phyloP scores from a whole-genome alignment of 2,329 filamentous ascomycete species.

The Aphanoascus verrucosus region DNA sequence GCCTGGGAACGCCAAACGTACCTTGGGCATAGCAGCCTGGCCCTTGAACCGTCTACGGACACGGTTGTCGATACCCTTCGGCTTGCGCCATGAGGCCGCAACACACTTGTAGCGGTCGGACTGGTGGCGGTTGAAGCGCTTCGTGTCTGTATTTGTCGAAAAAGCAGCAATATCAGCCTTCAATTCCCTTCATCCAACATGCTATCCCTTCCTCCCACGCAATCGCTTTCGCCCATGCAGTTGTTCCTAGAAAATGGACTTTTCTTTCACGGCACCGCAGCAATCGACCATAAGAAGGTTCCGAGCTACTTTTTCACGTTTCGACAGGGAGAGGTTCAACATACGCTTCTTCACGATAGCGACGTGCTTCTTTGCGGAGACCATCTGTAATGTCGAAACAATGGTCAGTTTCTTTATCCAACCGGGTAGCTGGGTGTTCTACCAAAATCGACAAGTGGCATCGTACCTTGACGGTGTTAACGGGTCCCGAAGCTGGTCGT shows the following conservation, averaged over 20 bases:
- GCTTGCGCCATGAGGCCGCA: conserved; percentile 89
- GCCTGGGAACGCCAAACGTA: conserved; percentile 45
- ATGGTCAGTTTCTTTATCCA: conserved; percentile 5
- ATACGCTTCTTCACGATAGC: conserved; percentile 99
- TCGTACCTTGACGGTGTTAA: conserved; percentile 38
- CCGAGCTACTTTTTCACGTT: neutral
- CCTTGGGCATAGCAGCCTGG: conserved; percentile 93
- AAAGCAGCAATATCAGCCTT: conserved; percentile 24
- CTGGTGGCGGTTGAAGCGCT: conserved; percentile 96
- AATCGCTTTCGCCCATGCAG: neutral
- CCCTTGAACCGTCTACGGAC: conserved; percentile 97
- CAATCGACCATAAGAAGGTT: neutral
- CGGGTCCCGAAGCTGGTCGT: conserved; percentile 32
- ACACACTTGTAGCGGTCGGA: conserved; percentile 93
- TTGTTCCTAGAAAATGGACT: neutral
- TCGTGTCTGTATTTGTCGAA: conserved; percentile 55
- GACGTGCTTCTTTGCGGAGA: conserved; percentile 98
- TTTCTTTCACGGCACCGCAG: neutral
- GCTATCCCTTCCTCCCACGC: neutral
- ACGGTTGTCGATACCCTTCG: conserved; percentile 99
- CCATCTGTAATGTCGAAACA: conserved; percentile 58
- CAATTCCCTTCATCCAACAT: neutral
- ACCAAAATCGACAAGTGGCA: neutral
- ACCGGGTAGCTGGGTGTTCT: neutral
- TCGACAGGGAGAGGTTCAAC: conserved; percentile 36